Conservation (phyloP, 2,329 filamentous ascomycete genomes). For the Fusarium torulosum region DNA sequence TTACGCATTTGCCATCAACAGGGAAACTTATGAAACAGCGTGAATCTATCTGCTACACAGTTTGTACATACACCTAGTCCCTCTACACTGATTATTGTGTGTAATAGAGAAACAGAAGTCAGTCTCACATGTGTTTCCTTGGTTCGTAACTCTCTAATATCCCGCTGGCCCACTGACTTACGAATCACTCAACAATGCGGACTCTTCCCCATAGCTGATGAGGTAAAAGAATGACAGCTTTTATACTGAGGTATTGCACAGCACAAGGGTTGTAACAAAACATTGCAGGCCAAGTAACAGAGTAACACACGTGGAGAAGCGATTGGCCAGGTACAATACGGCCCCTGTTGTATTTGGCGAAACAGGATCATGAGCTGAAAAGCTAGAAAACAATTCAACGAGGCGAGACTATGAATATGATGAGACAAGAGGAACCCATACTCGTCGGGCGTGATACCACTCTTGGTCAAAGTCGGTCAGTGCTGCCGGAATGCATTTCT, state of each 20-base stretch:
- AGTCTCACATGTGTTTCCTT: not conserved
- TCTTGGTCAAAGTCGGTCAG: slow-evolving; percentile 30
- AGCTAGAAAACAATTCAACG: slow-evolving; percentile 11
- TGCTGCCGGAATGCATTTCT: slow-evolving; percentile 22
- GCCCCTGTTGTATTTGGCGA: slow-evolving; percentile 35
- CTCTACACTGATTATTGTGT: not conserved
- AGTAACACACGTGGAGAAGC: slow-evolving; percentile 41
- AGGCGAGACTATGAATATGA: slow-evolving; percentile 16
- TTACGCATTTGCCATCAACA: not conserved
- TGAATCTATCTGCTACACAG: not conserved
- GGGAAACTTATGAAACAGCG: slow-evolving; percentile 1
- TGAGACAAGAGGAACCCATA: slow-evolving; percentile 23
- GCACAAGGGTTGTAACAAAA: slow-evolving; percentile 18
- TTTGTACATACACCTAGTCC: not conserved
- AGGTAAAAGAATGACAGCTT: slow-evolving; percentile 8
- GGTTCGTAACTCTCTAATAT: slow-evolving; percentile 22
- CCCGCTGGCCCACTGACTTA: slow-evolving; percentile 16
- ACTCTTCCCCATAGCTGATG: not conserved
- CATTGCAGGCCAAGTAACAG: slow-evolving; percentile 8
- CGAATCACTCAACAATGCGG: slow-evolving; percentile 6
- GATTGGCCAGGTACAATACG: slow-evolving; percentile 31
- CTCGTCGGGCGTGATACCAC: slow-evolving; percentile 9
- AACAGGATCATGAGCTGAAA: slow-evolving; percentile 19
- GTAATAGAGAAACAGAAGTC: slow-evolving; percentile 1
- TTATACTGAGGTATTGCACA: slow-evolving; percentile 5